These are phyloP conservation scores for Acer campestre DNA, from an alignment of 345 rosid genomes.

Conservation along the genomic window DNA sequence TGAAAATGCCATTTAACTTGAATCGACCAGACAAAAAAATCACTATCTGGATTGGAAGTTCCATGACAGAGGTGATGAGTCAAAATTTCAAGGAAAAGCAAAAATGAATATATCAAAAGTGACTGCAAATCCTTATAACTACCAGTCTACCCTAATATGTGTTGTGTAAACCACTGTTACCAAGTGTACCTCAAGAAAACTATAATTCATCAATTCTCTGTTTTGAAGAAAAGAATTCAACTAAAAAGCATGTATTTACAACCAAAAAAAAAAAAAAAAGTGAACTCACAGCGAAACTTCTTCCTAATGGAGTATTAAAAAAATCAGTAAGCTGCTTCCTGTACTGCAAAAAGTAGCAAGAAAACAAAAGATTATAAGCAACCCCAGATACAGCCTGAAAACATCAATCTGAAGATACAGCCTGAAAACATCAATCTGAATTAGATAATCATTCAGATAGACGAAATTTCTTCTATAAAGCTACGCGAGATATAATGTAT, in stretches of 20 bases:
- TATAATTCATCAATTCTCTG: background rate
- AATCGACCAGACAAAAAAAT: no score
- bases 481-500: no score
- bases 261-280: background rate
- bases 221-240: background rate
- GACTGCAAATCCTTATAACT: background rate
- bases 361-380: constrained; percentile 14
- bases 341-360: constrained; percentile 57
- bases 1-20: background rate
- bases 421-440: no score
- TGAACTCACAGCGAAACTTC: constrained; percentile 71
- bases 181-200: background rate
- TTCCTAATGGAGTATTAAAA: constrained; percentile 74
- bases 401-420: no score
- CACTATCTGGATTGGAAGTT: no score
- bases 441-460: no score
- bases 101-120: background rate
- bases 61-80: background rate
- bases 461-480: no score
- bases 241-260: background rate
- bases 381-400: background rate
- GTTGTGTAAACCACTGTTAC: background rate
- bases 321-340: constrained; percentile 76
- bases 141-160: background rate
- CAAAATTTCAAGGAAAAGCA: background rate